These are phyloP conservation scores for Laguncularia racemosa DNA, from an alignment of 345 rosid species.

Conservation along the genomic window DNA sequence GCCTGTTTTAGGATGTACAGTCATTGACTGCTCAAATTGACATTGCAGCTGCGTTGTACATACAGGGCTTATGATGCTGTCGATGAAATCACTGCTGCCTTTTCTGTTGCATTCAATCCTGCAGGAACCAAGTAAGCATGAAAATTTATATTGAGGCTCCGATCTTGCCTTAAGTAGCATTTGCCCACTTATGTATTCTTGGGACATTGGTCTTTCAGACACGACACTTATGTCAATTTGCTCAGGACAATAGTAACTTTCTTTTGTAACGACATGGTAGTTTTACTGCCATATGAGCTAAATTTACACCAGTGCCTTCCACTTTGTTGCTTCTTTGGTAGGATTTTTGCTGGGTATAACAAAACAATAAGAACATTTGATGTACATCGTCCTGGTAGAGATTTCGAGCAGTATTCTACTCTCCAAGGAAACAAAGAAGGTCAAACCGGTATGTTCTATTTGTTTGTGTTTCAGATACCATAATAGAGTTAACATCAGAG, in stretches of 20 bases:
- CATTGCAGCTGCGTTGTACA: constrained; percentile 81
- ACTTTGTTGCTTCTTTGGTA: constrained; percentile 21
- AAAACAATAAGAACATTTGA: constrained; percentile 80
- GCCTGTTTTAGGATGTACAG: too few relatives aligned
- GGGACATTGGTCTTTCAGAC: too few relatives aligned
- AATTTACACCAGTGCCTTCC: not conserved
- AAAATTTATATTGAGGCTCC: not conserved
- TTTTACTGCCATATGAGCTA: too few relatives aligned
- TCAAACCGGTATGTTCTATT: constrained; percentile 56
- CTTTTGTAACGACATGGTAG: too few relatives aligned
- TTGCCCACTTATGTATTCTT: too few relatives aligned
- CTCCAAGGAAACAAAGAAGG: constrained; percentile 84
- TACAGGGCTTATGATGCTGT: constrained; percentile 95
- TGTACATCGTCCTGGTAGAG: constrained; percentile 96
- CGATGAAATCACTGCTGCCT: constrained; percentile 94
- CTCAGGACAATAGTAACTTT: too few relatives aligned
- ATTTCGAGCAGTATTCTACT: constrained; percentile 63
- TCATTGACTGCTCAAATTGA: not conserved
- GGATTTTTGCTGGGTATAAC: constrained; percentile 93
- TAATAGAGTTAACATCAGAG: not conserved
- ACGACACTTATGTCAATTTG: too few relatives aligned
- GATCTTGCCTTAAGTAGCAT: not conserved
- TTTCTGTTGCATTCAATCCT: constrained; percentile 82
- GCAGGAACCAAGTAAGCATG: constrained; percentile 73
- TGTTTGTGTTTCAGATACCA: not conserved